Evolutionary conservation across 345 rosid species (phyloP).

Genomic region (Gossypium thurberi): DNA sequence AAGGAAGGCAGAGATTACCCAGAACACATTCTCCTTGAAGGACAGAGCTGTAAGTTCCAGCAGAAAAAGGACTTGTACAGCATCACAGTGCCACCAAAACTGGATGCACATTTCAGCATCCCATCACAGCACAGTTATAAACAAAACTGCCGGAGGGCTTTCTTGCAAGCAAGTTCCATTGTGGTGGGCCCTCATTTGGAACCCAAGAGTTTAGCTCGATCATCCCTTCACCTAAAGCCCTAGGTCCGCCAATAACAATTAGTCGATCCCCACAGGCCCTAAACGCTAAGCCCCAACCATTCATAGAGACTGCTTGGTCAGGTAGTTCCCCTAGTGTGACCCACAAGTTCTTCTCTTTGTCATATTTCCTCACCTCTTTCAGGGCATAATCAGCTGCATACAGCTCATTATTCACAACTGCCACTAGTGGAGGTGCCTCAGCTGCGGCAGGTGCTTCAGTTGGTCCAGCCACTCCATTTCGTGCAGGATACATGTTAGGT

Average conservation of each 20-base stretch:
- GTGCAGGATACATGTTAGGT: slow-evolving; percentile 49
- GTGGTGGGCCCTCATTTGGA: slow-evolving; percentile 49
- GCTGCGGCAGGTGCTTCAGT: slow-evolving; percentile 22
- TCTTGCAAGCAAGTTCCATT: slow-evolving; percentile 58
- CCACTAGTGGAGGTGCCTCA: slow-evolving; percentile 74
- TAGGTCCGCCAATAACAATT: slow-evolving; percentile 59
- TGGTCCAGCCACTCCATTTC: slow-evolving; percentile 21
- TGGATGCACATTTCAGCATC: slow-evolving; percentile 45
- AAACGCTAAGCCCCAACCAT: slow-evolving; percentile 90
- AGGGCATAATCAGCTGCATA: slow-evolving; percentile 66
- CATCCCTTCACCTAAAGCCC: slow-evolving; percentile 35
- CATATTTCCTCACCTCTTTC: slow-evolving; percentile 48
- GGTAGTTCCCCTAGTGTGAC: slow-evolving; percentile 49
- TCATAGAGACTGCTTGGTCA: slow-evolving; percentile 41
- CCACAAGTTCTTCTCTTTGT: slow-evolving; percentile 50
- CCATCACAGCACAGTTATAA: slow-evolving; percentile 82
- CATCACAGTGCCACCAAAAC: slow-evolving; percentile 15
- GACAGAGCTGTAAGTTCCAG: slow-evolving; percentile 13
- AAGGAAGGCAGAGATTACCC: slow-evolving; percentile 26
- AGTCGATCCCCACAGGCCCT: slow-evolving; percentile 64
- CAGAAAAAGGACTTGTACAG: slow-evolving; percentile 6
- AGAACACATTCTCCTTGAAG: slow-evolving; percentile 20
- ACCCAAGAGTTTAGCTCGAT: slow-evolving; percentile 75
- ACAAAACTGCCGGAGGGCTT: slow-evolving; percentile 56
- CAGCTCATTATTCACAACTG: slow-evolving; percentile 66